phyloP scores from a whole-genome alignment of 2,329 filamentous ascomycete genomes.

The Fusarium pseudograminearum region DNA sequence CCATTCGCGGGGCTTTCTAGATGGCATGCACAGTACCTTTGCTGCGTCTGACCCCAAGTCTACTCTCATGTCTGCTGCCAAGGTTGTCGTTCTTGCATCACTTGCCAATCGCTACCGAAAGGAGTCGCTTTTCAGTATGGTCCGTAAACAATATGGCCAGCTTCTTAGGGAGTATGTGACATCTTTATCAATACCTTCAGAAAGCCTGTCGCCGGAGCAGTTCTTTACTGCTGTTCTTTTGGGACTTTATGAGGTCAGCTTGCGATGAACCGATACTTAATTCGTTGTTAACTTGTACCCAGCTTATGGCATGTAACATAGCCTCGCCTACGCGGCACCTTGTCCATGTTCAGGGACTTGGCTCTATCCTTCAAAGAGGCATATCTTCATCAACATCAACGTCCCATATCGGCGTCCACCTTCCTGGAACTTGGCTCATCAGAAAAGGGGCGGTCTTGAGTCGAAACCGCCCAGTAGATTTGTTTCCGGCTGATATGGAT shows the following conservation, averaged over 20 bases:
- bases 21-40: constrained; percentile 16
- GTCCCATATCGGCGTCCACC: constrained; percentile 5
- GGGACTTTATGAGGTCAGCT: constrained; percentile 8
- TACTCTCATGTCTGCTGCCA: constrained; percentile 13
- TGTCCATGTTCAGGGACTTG: constrained; percentile 3
- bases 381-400: neutral
- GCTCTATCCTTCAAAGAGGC: constrained; percentile 3
- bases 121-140: neutral
- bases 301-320: constrained; percentile 13
- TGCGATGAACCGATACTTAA: accelerated
- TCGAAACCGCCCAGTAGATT: no score
- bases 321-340: constrained; percentile 1
- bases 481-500: neutral
- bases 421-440: constrained; percentile 8
- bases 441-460: constrained; percentile 8
- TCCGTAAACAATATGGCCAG: constrained; percentile 13
- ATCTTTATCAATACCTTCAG: neutral
- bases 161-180: neutral
- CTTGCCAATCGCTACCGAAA: neutral
- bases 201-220: neutral
- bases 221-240: constrained; percentile 14
- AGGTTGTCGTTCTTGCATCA: constrained; percentile 10
- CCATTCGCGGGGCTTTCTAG: constrained; percentile 14
- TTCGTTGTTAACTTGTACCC: neutral
- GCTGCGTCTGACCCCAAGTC: neutral